Percentiles rank a stretch among this genome's conserved stretches.
Conservation (phyloP, 768 basidiomycete species). For the Mycena indigotica region DNA sequence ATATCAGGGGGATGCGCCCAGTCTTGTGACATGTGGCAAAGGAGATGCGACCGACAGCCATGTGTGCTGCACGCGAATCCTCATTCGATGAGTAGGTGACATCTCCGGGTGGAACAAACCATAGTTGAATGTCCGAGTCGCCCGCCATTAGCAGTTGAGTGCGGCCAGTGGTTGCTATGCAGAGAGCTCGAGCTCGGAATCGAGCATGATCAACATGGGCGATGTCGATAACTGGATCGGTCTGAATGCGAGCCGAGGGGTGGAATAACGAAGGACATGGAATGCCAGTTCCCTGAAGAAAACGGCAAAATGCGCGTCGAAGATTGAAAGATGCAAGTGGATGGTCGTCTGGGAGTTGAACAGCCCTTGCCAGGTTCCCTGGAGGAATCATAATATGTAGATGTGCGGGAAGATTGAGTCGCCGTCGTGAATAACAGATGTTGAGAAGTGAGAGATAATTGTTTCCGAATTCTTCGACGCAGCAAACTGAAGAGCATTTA, state of each 20-base stretch:
- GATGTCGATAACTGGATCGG: neutral
- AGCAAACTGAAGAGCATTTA: neutral
- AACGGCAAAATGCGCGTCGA: neutral
- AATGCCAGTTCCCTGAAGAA: neutral
- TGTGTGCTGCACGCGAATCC: neutral
- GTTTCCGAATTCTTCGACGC: slow-evolving; percentile 1
- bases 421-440: slow-evolving; percentile 1
- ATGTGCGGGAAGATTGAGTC: neutral
- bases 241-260: no score
- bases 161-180: slow-evolving; percentile 1
- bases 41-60: slow-evolving; percentile 1
- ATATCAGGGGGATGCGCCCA: slow-evolving; percentile 3
- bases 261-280: slow-evolving; percentile 2
- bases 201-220: neutral
- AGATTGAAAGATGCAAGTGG: neutral
- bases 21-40: slow-evolving; percentile 5
- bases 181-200: neutral
- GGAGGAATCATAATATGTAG: no score
- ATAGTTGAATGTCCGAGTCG: neutral
- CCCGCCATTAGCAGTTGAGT: slow-evolving; percentile 5
- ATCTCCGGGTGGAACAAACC: slow-evolving; percentile 4
- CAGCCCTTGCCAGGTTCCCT: neutral
- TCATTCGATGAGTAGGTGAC: neutral
- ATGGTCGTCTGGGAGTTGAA: neutral
- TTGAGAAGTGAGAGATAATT: neutral